These are phyloP conservation scores for Polyporus arcularius DNA, from an alignment of 768 basidiomycete species.

Conservation along the genomic window DNA sequence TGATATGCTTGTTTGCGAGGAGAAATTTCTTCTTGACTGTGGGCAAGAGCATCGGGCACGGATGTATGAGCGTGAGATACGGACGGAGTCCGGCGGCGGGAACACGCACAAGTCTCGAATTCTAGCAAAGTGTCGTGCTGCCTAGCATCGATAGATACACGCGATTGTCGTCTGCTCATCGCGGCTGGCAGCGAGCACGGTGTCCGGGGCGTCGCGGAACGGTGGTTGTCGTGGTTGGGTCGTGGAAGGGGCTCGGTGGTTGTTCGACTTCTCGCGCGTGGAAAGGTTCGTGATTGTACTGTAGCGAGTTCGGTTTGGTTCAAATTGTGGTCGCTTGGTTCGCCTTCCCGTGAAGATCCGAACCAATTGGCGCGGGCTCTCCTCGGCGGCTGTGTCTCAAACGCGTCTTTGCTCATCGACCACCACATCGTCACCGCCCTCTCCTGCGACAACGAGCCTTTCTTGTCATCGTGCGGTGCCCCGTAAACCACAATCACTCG, in stretches of 20 bases:
- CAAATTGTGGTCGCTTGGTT: neutral
- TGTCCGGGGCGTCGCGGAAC: constrained; percentile 3
- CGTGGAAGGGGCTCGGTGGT: constrained; percentile 18
- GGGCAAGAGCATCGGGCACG: constrained; percentile 22
- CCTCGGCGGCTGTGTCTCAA: neutral
- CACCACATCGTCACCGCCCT: constrained; percentile 7
- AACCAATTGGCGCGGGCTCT: neutral
- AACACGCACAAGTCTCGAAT: constrained; percentile 77
- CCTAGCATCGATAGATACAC: constrained; percentile 56
- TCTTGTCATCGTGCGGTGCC: constrained; percentile 77
- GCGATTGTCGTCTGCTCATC: constrained; percentile 42
- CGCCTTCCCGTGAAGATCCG: neutral
- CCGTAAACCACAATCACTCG: constrained; percentile 60
- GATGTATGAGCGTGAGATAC: constrained; percentile 23
- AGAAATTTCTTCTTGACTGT: constrained; percentile 92
- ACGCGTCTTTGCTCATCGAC: constrained; percentile 4
- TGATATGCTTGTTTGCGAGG: constrained; percentile 89
- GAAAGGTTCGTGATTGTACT: neutral
- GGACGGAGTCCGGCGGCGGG: neutral
- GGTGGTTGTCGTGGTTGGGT: constrained; percentile 15
- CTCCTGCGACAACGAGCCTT: constrained; percentile 21
- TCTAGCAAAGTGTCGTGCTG: constrained; percentile 83
- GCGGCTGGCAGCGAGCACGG: constrained; percentile 23
- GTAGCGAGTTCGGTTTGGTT: neutral
- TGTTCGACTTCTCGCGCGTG: constrained; percentile 19